Percentiles rank a stretch among this genome's conserved stretches.
These are phyloP conservation scores for Exsudoporus frostii DNA, from an alignment of 768 basidiomycete genomes.

Conservation along the genomic window DNA sequence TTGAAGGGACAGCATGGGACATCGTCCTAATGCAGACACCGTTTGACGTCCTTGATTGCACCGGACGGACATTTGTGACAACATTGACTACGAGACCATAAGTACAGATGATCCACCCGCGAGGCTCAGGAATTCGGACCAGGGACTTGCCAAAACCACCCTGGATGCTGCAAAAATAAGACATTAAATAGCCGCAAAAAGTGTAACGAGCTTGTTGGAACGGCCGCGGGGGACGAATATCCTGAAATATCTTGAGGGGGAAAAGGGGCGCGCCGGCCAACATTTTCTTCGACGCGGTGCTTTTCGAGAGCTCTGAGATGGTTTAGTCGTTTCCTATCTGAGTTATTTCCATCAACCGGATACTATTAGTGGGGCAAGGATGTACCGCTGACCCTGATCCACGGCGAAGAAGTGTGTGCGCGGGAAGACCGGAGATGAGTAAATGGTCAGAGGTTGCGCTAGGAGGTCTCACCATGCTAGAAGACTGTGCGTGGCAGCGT, in stretches of 20 bases:
- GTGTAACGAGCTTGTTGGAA: not conserved
- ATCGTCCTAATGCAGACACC: not conserved
- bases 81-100: not conserved
- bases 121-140: constrained; percentile 9
- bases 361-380: constrained; percentile 11
- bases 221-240: constrained; percentile 12
- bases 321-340: constrained; percentile 11
- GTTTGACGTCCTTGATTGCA: not conserved
- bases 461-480: constrained; percentile 5
- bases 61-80: not conserved
- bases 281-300: constrained; percentile 30
- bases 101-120: constrained; percentile 11
- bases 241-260: constrained; percentile 28
- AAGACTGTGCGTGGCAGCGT: constrained; percentile 22
- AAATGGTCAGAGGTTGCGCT: constrained; percentile 2
- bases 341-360: constrained; percentile 8
- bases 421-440: constrained; percentile 27
- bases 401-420: constrained; percentile 23
- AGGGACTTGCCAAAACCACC: constrained; percentile 1
- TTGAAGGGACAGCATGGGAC: not conserved
- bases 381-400: constrained; percentile 29
- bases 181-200: constrained; percentile 5
- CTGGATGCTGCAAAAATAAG: constrained; percentile 24
- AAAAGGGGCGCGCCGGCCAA: not conserved
- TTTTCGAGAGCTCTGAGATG: constrained; percentile 28